Percentiles rank a stretch among this genome's conserved stretches.
Evolutionary conservation across 2,329 filamentous ascomycete species (phyloP).

Genomic region (Fusarium brachygibbosum): DNA sequence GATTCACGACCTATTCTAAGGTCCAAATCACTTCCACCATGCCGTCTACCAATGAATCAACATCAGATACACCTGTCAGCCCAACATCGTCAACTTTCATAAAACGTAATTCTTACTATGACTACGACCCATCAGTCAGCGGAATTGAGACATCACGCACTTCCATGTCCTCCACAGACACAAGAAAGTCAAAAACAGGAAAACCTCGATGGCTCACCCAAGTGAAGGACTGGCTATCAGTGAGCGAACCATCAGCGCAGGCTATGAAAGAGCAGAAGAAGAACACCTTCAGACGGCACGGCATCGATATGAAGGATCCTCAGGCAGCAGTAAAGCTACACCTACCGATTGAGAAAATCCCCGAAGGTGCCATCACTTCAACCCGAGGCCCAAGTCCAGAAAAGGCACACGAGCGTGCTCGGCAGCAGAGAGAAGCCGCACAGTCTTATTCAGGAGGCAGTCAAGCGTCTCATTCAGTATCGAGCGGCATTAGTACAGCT

Average conservation of each 20-base stretch:
- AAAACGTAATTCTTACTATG: conserved; percentile 38
- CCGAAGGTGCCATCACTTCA: conserved; percentile 61
- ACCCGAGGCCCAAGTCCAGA: conserved; percentile 62
- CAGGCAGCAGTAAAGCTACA: conserved; percentile 62
- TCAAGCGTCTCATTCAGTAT: conserved; percentile 51
- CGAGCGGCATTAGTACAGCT: conserved; percentile 54
- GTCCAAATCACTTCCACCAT: conserved; percentile 14
- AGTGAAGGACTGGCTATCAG: conserved; percentile 63
- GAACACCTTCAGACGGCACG: conserved; percentile 59
- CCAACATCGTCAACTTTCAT: conserved; percentile 29
- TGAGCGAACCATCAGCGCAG: conserved; percentile 64
- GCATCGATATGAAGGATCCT: conserved; percentile 60
- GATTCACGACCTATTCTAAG: background rate
- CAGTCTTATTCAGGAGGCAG: conserved; percentile 48
- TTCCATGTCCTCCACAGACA: conserved; percentile 27
- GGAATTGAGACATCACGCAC: conserved; percentile 37
- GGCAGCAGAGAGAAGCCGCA: conserved; percentile 51
- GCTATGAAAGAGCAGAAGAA: conserved; percentile 63
- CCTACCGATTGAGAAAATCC: conserved; percentile 61
- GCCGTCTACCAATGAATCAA: conserved; percentile 17
- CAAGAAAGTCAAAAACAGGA: conserved; percentile 47
- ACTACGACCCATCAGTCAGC: conserved; percentile 44
- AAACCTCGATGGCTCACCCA: conserved; percentile 58
- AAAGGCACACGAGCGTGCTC: conserved; percentile 56
- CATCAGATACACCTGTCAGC: conserved; percentile 16